A percentile compares a stretch with the other conserved stretches of the same genome.
phyloP scores from a whole-genome alignment of 164 flowering plant genomes.

The Malania oleifera region DNA sequence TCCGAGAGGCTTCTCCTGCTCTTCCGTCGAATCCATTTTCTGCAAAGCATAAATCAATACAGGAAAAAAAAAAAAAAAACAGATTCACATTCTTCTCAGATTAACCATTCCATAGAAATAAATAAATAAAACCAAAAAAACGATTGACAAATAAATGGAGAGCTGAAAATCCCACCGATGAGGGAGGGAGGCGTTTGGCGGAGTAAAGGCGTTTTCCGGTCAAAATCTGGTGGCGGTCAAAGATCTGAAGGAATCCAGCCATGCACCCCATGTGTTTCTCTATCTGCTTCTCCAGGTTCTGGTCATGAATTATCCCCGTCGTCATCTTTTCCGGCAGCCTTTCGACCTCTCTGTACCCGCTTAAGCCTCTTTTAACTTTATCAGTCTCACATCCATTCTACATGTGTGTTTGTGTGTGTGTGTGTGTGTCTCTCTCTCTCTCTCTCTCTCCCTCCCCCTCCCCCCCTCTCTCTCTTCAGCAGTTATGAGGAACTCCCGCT shows the following conservation, averaged over 20 bases:
- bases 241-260: slow-evolving; percentile 85
- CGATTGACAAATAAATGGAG: background rate
- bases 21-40: slow-evolving; percentile 34
- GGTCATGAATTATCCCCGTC: slow-evolving; percentile 44
- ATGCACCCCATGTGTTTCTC: slow-evolving; percentile 94
- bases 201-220: slow-evolving; percentile 60
- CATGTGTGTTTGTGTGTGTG: too few species aligned
- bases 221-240: slow-evolving; percentile 75
- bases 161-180: slow-evolving; percentile 18
- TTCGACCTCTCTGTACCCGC: too few species aligned
- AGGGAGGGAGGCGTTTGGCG: slow-evolving; percentile 59
- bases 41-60: slow-evolving; percentile 11
- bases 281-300: slow-evolving; percentile 66
- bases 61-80: background rate
- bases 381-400: too few species aligned
- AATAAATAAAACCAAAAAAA: background rate
- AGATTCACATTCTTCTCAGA: background rate
- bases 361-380: too few species aligned
- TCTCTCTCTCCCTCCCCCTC: too few species aligned
- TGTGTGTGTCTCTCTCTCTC: too few species aligned
- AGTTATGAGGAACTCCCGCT: too few species aligned
- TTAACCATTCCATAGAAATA: background rate
- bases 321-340: slow-evolving; percentile 39
- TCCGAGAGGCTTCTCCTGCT: slow-evolving; percentile 25
- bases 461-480: too few species aligned